These are phyloP conservation scores for Pelargonium nanum DNA, from an alignment of 345 rosid species.

Conservation along the genomic window DNA sequence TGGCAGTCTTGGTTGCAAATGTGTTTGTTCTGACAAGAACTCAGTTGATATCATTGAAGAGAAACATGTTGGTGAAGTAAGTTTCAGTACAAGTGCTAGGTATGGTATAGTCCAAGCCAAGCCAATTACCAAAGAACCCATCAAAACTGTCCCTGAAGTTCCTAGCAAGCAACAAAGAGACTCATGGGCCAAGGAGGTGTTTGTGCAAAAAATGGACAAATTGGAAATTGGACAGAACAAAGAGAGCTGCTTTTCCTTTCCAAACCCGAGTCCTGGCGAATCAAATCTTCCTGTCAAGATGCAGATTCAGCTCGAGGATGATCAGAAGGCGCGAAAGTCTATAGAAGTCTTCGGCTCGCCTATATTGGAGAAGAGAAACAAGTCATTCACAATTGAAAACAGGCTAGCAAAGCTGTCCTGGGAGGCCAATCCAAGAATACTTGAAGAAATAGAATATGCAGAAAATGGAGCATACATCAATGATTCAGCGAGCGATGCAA, in stretches of 20 bases:
- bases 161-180: too few species aligned
- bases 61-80: too few species aligned
- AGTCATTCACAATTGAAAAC: constrained; percentile 24
- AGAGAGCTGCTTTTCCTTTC: too few species aligned
- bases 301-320: too few species aligned
- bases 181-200: constrained; percentile 10
- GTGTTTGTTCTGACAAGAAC: constrained; percentile 43
- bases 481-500: constrained; percentile 53
- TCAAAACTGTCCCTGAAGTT: too few species aligned
- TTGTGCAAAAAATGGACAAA: constrained; percentile 5
- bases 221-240: too few species aligned
- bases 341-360: constrained; percentile 60
- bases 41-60: constrained; percentile 33
- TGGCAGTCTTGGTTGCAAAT: constrained; percentile 45
- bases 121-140: too few species aligned
- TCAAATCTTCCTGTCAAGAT: constrained; percentile 17
- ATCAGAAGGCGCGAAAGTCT: constrained; percentile 44
- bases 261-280: too few species aligned
- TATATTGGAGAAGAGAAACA: constrained; percentile 23
- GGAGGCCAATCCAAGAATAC: constrained; percentile 31
- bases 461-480: constrained; percentile 15
- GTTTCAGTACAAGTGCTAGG: too few species aligned
- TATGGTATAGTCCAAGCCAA: too few species aligned
- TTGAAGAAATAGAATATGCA: constrained; percentile 19
- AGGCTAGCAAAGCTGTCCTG: constrained; percentile 39